These are phyloP conservation scores for Russula emetica DNA, from an alignment of 768 basidiomycete genomes.

Conservation along the genomic window DNA sequence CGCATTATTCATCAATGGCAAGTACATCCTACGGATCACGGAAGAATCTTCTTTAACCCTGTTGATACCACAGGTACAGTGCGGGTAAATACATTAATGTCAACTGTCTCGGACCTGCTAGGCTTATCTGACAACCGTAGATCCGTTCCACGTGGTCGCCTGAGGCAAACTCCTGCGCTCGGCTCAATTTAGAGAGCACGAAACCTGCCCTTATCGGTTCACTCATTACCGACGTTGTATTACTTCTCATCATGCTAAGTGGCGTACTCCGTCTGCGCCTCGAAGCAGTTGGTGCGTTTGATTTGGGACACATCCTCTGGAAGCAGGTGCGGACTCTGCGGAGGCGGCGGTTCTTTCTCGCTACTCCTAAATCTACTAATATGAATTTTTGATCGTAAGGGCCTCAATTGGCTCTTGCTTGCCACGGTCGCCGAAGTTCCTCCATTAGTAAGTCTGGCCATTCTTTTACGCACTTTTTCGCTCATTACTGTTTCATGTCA, in stretches of 20 bases:
- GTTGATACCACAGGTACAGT: background rate
- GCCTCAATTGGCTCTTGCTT: slow-evolving; percentile 14
- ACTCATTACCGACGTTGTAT: background rate
- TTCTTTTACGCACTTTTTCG: background rate
- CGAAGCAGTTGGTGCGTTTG: background rate
- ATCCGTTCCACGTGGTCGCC: background rate
- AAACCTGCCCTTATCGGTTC: background rate
- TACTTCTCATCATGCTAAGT: background rate
- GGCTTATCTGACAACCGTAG: background rate
- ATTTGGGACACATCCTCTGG: slow-evolving; percentile 1
- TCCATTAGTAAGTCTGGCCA: background rate
- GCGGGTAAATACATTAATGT: background rate
- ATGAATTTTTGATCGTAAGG: background rate
- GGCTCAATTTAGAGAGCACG: background rate
- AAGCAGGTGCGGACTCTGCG: slow-evolving; percentile 15
- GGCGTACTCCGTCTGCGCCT: background rate
- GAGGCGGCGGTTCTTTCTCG: background rate
- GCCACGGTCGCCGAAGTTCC: background rate
- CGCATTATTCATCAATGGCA: background rate
- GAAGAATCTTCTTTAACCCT: background rate
- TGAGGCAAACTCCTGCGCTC: background rate
- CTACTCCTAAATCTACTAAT: background rate
- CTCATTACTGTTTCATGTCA: background rate
- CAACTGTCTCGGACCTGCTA: background rate
- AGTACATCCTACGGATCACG: background rate